phyloP scores from a whole-genome alignment of 1,284 basidiomycete species.

The Marasmius tenuissimus region DNA sequence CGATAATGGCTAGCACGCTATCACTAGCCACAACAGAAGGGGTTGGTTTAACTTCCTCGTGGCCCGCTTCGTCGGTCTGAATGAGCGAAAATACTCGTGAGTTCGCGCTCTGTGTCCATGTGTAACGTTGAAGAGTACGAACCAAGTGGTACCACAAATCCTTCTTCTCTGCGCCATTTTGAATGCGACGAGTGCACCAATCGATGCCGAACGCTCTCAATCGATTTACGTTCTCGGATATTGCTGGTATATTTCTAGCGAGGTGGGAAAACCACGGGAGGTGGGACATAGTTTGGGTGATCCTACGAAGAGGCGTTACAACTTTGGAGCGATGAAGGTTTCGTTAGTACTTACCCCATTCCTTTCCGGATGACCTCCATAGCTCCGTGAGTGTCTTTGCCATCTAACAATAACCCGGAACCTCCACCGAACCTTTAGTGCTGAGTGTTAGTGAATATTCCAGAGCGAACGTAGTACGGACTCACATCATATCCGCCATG shows the following conservation, averaged over 20 bases:
- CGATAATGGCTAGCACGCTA: slow-evolving; percentile 47
- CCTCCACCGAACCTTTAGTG: not conserved
- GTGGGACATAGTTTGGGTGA: not conserved
- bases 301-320: not conserved
- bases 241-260: not conserved
- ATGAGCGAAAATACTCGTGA: not conserved
- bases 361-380: not conserved
- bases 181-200: slow-evolving; percentile 33
- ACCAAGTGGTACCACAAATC: slow-evolving; percentile 49
- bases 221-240: slow-evolving; percentile 17
- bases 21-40: slow-evolving; percentile 42
- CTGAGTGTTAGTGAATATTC: too few relatives aligned
- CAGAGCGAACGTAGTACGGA: not conserved
- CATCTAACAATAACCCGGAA: not conserved
- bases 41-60: slow-evolving; percentile 33
- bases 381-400: not conserved
- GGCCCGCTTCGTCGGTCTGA: slow-evolving; percentile 45
- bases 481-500: slow-evolving; percentile 1
- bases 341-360: not conserved
- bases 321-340: not conserved
- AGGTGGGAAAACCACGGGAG: not conserved
- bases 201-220: slow-evolving; percentile 31
- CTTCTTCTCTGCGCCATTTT: slow-evolving; percentile 34
- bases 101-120: not conserved
- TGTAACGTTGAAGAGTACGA: slow-evolving; percentile 3